Conservation (phyloP, 2,329 filamentous ascomycete species). For the Clonostachys rhizophaga region DNA sequence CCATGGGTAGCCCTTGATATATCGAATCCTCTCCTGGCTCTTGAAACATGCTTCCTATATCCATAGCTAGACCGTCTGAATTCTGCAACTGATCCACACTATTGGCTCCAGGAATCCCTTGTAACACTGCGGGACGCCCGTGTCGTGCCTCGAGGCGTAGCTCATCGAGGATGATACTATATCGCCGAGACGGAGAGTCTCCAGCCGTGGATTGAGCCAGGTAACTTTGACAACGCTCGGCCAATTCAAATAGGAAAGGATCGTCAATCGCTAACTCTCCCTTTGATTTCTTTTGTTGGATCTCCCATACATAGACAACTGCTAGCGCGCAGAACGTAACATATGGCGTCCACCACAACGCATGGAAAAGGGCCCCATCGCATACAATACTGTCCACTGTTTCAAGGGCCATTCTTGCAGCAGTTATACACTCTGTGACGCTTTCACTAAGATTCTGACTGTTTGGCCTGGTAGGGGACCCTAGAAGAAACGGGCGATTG, state of each 20-base stretch:
- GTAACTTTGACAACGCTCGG: constrained; percentile 33
- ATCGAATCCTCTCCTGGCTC: not conserved
- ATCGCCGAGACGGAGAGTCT: constrained; percentile 39
- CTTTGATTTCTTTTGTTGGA: constrained; percentile 12
- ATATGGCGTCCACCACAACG: constrained; percentile 49
- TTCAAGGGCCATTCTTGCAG: constrained; percentile 37
- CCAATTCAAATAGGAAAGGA: constrained; percentile 10
- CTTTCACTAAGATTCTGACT: constrained; percentile 4
- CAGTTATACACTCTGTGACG: constrained; percentile 37
- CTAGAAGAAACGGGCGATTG: constrained; percentile 46
- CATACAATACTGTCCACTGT: constrained; percentile 33
- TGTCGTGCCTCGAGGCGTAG: constrained; percentile 19
- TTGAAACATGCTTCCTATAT: not conserved
- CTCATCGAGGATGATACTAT: constrained; percentile 48
- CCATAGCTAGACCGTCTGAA: not conserved
- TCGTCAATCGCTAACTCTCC: not conserved
- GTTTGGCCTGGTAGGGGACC: constrained; percentile 9
- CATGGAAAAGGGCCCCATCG: constrained; percentile 33
- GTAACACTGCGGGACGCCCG: not conserved
- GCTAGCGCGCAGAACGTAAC: constrained; percentile 49
- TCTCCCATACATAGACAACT: constrained; percentile 46
- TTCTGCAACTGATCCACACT: not conserved
- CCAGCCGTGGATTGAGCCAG: constrained; percentile 28
- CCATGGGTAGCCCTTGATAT: not conserved
- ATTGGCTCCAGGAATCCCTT: not conserved